These are phyloP conservation scores for Paradendryphiella salina DNA, from an alignment of 2,329 filamentous ascomycete genomes.

Conservation along the genomic window DNA sequence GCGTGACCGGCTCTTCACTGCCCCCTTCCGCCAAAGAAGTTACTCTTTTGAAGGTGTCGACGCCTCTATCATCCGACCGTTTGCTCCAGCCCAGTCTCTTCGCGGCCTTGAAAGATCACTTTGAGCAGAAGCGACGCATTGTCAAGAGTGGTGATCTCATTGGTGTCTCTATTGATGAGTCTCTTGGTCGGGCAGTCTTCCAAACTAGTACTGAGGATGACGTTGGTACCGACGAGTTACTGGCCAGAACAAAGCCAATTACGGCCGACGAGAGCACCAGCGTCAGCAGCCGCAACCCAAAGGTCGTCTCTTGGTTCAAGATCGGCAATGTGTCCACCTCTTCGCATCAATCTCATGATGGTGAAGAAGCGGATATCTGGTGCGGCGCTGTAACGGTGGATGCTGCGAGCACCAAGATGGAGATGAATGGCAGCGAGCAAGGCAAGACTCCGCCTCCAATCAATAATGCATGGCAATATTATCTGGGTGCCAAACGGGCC, in stretches of 20 bases:
- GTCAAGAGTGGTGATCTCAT: constrained; percentile 87
- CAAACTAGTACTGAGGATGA: constrained; percentile 76
- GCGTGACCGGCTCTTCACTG: constrained; percentile 50
- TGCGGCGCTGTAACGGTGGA: constrained; percentile 85
- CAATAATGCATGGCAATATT: constrained; percentile 84
- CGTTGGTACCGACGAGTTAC: constrained; percentile 53
- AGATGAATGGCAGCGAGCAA: constrained; percentile 85
- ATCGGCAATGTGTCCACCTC: constrained; percentile 67
- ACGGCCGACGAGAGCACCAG: constrained; percentile 21
- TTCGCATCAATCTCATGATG: constrained; percentile 57
- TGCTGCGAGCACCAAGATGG: constrained; percentile 82
- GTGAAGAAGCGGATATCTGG: constrained; percentile 75
- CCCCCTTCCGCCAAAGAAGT: constrained; percentile 74
- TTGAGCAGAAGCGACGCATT: constrained; percentile 78
- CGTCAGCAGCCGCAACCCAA: constrained; percentile 25
- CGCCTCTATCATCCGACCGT: constrained; percentile 83
- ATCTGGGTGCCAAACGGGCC: constrained; percentile 73
- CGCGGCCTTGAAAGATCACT: constrained; percentile 83
- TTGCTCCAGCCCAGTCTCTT: constrained; percentile 84
- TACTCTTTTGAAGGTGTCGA: constrained; percentile 84
- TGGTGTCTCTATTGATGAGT: constrained; percentile 84
- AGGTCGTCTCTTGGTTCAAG: constrained; percentile 83
- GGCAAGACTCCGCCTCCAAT: constrained; percentile 76
- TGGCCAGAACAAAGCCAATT: constrained; percentile 53
- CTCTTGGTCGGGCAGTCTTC: constrained; percentile 78